Base-by-base conservation (phyloP, 257 asterid species). In the Solanum neorickii region DNA sequence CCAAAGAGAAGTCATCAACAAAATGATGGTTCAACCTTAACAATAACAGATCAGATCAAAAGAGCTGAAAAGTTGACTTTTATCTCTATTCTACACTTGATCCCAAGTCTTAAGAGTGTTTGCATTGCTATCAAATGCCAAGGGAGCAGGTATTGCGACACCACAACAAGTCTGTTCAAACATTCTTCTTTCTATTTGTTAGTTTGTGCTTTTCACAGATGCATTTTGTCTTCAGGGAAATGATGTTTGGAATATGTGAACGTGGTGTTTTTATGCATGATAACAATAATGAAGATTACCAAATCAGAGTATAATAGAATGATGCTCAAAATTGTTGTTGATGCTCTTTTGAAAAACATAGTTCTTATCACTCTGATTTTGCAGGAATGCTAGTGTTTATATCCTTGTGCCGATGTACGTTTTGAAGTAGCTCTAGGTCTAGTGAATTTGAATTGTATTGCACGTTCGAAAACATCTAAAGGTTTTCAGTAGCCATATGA, bases 21-120 rank as follows among this genome's bases (percentile, higher is more conserved):
- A 97, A 93, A 92, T 93, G 93, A 92, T 95, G 99, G 98, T 95
- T 96, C 85, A 93, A 92, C 92, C 95, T 96, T 76, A 94, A 96
- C 92, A 91, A 93, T 52, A 96, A 95, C 92, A 98, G 98, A 77
- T 95, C 96, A 0, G 99, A 96, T 68, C 94, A 92, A 88, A 94
- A 90, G 88, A 82, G 49, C 69, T 82, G 46, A 82, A 49, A 29
- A 29, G 27, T 49, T 12, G 44, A 47, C 3, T 11, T 25, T 47
- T 27, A 46, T 27, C 65, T 27, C 46, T 47, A 66, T 47, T 27
- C 44, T 18, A 29, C 16, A 80, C 85, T 47, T 82, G 7, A 14
- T 49, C 6, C 31, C 1, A 41, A 82, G 27, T 23, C 18, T 76
- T 76, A 33, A 33, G 35, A 42, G 13, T 76, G 14, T 2, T 42